Evolutionary conservation across 2,329 filamentous ascomycete genomes (phyloP), one percentile per base, ranked within the genome.

Genomic region (Hypoxylon sp.): DNA sequence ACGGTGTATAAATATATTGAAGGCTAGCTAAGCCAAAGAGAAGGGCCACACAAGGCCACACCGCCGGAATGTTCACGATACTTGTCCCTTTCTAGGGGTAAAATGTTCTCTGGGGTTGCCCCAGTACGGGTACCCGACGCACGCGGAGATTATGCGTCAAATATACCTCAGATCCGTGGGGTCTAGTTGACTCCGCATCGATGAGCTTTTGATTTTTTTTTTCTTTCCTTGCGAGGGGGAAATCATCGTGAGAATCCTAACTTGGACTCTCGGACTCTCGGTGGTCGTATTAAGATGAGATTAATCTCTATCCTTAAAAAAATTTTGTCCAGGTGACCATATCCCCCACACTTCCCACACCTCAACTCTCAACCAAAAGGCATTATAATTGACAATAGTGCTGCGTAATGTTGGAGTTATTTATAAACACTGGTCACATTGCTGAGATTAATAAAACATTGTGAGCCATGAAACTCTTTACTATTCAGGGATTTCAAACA

Each of bases 91-190:
- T 17, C 21, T 32, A 21, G 41, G 60, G 41, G 43, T 46, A 19
- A 49, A 50, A 61, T 45, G 38, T 48, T 66, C 60, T 53, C 62
- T 41, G 63, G 62, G 66, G 62, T 63, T 43, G 38, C 45, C 32
- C 36, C 45, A 57, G 25, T 41, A 53, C 48, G 48, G 57, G 45
- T 55, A 60, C 58, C 53, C 23, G 49, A 57, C 30, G 49, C 59
- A 41, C 41, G 62, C 50, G 66, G 66, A 63, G 66, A 66, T 66
- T 56, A 68, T 66, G 66, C 66, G 66, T 56, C 66, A 65, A 68
- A 66, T 68, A 68, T 63, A 60, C 63, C 63, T 68, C 50, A 66
- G 55, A 66, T 68, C 53, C 66, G 66, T 68, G 66, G 66, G 66
- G 62, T 68, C 38, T 41, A 55, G 49, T 25, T 48, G 49, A 56